Evolutionary conservation across 108 stramenopile species (phyloP), one percentile per base, ranked within the genome.

Genomic region (Cyclotella choctawhatcheeana): DNA sequence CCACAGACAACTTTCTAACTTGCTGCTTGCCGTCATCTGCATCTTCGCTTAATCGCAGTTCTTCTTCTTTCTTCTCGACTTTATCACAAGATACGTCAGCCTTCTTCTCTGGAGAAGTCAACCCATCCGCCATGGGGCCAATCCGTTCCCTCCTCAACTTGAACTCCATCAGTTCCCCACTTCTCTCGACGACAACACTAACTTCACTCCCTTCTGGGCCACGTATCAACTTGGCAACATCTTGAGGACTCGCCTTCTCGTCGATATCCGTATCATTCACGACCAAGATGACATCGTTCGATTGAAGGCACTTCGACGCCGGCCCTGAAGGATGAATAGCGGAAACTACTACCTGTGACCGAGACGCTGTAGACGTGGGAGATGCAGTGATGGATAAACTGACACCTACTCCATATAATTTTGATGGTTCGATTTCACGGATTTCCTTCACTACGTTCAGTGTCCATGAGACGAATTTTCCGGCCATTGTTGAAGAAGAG

Each of bases 71-170:
- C 8, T 27, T 30, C 2, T 27, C 29, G 0, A 6, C 30, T 14
- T 1, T n/a, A 1, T 10, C 13, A 31, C 4, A 1, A 1, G 29
- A 2, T 56, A 1, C 1, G 18, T 27, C 27, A 5, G 12, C 55
- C 27, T 13, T n/a, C 3, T 1, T 52, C 20, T 2, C 51, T 0
- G 51, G 22, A n/a, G 21, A 18, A 52, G 21, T 34, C 26, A 20
- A 14, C 58, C n/a, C 50, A 4, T 52, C 35, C 16, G 5, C 26
- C 51, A 5, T 90, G 10, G 29, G 27, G 12, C 55, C 55, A 72
- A 97, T 92, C 33, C 86, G 85, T 55, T 91, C 77, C 44, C 96
- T 77, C 16, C 71, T 87, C 20, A 96, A 63, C 37, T 81, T 89
- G 48, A 91, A 89, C 56, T 89, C 88, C 31, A 83, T 44, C 26